Percentiles rank a stretch among this genome's conserved stretches.
These are phyloP conservation scores for Irineochytrium annulatum DNA, from an alignment of 192 early-diverging fungal genomes.

Conservation along the genomic window DNA sequence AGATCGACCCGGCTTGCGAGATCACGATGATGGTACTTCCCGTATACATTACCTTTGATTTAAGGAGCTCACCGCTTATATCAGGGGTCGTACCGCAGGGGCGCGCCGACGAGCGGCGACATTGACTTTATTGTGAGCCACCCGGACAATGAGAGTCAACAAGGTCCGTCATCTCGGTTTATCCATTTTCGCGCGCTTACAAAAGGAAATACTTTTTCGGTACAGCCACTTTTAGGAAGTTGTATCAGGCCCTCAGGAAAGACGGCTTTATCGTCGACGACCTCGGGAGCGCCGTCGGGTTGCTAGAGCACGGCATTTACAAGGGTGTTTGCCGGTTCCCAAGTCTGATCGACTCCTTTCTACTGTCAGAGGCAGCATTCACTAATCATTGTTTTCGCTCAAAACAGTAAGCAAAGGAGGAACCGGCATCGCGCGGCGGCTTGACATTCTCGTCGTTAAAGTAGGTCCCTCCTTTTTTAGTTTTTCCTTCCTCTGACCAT, in stretches of 20 bases:
- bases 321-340: constrained; percentile 32
- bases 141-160: constrained; percentile 7
- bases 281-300: no score
- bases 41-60: no score
- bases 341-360: no score
- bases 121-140: constrained; percentile 37
- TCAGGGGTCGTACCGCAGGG: constrained; percentile 46
- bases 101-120: constrained; percentile 38
- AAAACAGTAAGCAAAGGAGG: no score
- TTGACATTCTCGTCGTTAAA: constrained; percentile 42
- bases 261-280: constrained; percentile 18
- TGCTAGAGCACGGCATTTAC: no score
- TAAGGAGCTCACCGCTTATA: no score
- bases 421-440: constrained; percentile 25
- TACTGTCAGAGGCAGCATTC: no score
- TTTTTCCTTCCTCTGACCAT: no score
- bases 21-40: constrained; percentile 31
- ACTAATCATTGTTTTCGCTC: no score
- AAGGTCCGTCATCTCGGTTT: background rate
- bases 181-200: background rate
- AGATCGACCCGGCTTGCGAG: constrained; percentile 24
- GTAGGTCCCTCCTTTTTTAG: no score
- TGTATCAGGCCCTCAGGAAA: constrained; percentile 15
- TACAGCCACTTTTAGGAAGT: constrained; percentile 18
- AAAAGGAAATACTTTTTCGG: no score